A percentile compares a stretch with the other conserved stretches of the same genome.
Evolutionary conservation across 2,329 filamentous ascomycete genomes (phyloP).

Genomic region (Coniochaeta sp.): DNA sequence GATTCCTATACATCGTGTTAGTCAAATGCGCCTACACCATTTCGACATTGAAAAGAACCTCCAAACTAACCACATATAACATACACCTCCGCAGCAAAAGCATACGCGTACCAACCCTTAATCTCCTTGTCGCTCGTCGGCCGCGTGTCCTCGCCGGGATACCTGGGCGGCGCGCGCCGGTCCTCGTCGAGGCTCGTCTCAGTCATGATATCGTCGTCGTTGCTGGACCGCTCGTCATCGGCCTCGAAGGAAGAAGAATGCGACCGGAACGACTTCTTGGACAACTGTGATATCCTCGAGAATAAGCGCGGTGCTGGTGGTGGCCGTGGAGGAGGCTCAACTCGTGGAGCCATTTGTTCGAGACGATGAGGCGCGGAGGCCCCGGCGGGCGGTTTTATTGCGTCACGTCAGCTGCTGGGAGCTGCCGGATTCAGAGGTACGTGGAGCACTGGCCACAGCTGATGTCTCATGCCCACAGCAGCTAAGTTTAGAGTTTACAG

Average conservation of each 20-base stretch:
- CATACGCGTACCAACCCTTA: conserved; percentile 91
- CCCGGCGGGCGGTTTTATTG: conserved; percentile 14
- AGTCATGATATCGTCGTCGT: conserved; percentile 9
- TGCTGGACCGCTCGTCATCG: conserved; percentile 59
- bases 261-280: conserved; percentile 51
- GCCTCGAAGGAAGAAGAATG: conserved; percentile 60
- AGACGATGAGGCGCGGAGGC: conserved; percentile 16
- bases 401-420: conserved; percentile 20
- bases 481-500: background rate
- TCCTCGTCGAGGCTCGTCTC: conserved; percentile 21
- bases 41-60: background rate
- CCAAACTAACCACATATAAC: conserved; percentile 72
- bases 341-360: conserved; percentile 3
- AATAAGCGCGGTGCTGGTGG: conserved; percentile 37
- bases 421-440: background rate
- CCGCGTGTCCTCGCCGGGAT: conserved; percentile 80
- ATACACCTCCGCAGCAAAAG: conserved; percentile 94
- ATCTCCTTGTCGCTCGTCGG: conserved; percentile 83
- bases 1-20: conserved; percentile 6
- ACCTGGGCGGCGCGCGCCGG: conserved; percentile 33
- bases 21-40: conserved; percentile 10
- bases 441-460: background rate
- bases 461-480: background rate
- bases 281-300: conserved; percentile 42
- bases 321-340: conserved; percentile 18